Evolutionary conservation across 805 yeast genomes (phyloP), one percentile per base, ranked within the genome.

Genomic region (Cyberlindnera americana): DNA sequence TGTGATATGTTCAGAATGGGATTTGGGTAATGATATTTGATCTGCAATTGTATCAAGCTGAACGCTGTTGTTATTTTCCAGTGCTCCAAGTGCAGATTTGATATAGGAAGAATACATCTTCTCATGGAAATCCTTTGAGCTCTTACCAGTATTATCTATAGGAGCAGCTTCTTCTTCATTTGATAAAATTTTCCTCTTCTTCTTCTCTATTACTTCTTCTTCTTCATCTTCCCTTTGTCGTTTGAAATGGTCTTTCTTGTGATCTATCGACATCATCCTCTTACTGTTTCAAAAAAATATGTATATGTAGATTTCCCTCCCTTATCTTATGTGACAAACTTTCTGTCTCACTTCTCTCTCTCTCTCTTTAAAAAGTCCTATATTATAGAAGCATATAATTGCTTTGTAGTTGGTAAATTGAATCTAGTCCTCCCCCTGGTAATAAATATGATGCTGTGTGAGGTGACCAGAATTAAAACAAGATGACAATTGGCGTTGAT

Each of bases 31-130:
- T 5, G 67, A 61, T 22, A 87, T 64, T 54, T 83, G 82, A 24
- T 75, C 64, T 1, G 89, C 72, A 25, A 87, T 62, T 3, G 75
- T 63, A 46, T 79, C 78, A 24, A 87, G 60, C 40, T 77, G 81
- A 1, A 71, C 56, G 18, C 73, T 48, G 56, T 82, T 85, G 23
- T 67, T 66, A 66, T 72, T 74, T 41, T 82, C 89, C 53, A 84
- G 65, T 38, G 82, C 74, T 35, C 79, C 84, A 47, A 87, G 63
- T 22, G 91, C 93, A 38, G 85, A 72, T 48, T 72, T 72, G 25
- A 84, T 77, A 53, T 73, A 73, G 29, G 73, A 57, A 26, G 54
- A 46, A 49, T 64, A 67, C 60, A 67, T 56, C 33, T 62, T 61
- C 26, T 57, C 43, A 8, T 67, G 62, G 40, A 67, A 62, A 31